Percentiles rank a stretch among this genome's conserved stretches.
Evolutionary conservation across 2,329 filamentous ascomycete genomes (phyloP).

Genomic region (Colletotrichum sp.): DNA sequence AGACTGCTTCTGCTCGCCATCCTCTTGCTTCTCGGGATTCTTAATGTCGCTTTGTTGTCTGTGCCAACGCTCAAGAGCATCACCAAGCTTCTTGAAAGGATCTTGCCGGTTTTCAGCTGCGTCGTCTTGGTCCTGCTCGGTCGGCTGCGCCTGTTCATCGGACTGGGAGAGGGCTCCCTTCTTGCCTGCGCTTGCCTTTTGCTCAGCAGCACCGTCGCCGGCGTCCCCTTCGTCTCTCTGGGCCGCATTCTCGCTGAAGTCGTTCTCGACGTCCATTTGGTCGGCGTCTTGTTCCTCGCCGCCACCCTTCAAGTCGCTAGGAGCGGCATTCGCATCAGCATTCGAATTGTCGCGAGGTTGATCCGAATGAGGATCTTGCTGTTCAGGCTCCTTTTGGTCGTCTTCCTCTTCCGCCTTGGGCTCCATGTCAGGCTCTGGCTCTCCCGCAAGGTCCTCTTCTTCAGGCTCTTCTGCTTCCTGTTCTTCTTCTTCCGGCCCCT

Average conservation of each 20-base stretch:
- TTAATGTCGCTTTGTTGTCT: conserved; percentile 84
- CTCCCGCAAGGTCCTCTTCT: conserved; percentile 39
- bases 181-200: conserved; percentile 67
- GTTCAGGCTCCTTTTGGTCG: conserved; percentile 45
- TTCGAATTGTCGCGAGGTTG: conserved; percentile 50
- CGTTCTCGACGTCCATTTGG: conserved; percentile 65
- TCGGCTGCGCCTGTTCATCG: conserved; percentile 47
- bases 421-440: conserved; percentile 48
- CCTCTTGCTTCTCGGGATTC: conserved; percentile 60
- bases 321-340: conserved; percentile 62
- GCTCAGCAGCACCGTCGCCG: conserved; percentile 68
- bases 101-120: conserved; percentile 56
- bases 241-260: conserved; percentile 63
- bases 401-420: conserved; percentile 58
- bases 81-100: conserved; percentile 92
- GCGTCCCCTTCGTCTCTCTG: conserved; percentile 71
- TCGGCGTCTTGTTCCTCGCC: conserved; percentile 71
- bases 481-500: conserved; percentile 35
- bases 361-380: conserved; percentile 31
- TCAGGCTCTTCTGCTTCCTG: conserved; percentile 23
- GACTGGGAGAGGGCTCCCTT: conserved; percentile 60
- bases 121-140: conserved; percentile 50
- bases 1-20: conserved; percentile 56
- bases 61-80: conserved; percentile 93
- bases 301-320: conserved; percentile 67